Evolutionary conservation across 1,284 basidiomycete species (phyloP).

Genomic region (Malassezia dermatis): DNA sequence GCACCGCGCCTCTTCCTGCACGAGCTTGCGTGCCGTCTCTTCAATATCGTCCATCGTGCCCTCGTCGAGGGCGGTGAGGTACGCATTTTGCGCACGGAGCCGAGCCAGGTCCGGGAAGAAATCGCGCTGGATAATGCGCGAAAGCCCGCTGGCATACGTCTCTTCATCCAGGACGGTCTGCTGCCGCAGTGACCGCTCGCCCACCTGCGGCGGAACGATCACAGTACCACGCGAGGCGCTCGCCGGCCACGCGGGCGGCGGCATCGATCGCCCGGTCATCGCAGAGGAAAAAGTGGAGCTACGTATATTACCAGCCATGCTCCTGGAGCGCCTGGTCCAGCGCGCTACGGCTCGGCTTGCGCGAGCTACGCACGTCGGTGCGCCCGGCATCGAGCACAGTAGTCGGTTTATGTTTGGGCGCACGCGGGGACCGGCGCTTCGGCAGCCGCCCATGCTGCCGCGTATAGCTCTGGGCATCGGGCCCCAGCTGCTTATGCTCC

Average conservation of each 20-base stretch:
- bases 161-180: conserved; percentile 58
- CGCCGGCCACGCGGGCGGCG: background rate
- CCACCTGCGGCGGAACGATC: conserved; percentile 12
- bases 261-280: background rate
- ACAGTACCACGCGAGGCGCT: background rate
- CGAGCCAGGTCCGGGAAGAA: conserved; percentile 64
- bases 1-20: conserved; percentile 20
- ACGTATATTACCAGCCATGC: background rate
- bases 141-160: conserved; percentile 83
- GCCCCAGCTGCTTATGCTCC: conserved; percentile 4
- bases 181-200: conserved; percentile 24
- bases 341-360: conserved; percentile 11
- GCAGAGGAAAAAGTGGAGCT: background rate
- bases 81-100: conserved; percentile 38
- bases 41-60: conserved; percentile 22
- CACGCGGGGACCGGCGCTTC: conserved; percentile 3
- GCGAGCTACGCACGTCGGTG: conserved; percentile 1
- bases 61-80: conserved; percentile 31
- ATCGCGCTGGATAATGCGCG: conserved; percentile 85
- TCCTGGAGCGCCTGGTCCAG: conserved; percentile 8
- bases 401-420: conserved; percentile 1
- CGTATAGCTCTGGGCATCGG: conserved; percentile 7
- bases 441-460: background rate
- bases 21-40: conserved; percentile 18
- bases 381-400: background rate